phyloP scores from a whole-genome alignment of 2,329 filamentous ascomycete species.

The Myriosclerotinia curreyana region DNA sequence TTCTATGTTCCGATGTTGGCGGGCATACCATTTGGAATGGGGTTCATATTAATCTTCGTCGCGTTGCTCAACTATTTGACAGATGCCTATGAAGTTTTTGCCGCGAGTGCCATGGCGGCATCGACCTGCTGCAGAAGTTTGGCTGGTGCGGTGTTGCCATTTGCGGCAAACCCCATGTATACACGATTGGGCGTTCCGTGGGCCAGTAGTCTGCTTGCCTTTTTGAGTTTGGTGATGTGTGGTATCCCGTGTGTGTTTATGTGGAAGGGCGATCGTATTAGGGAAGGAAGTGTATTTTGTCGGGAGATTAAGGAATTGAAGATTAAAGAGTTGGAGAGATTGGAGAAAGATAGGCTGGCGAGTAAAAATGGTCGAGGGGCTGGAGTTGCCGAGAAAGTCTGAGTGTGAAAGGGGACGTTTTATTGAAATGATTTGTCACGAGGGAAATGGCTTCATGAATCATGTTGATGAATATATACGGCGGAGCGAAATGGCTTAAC shows the following conservation, averaged over 20 bases:
- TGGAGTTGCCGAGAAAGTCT: constrained; percentile 16
- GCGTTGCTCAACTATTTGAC: constrained; percentile 59
- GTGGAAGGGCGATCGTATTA: constrained; percentile 47
- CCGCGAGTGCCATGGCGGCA: constrained; percentile 52
- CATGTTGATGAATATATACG: not conserved
- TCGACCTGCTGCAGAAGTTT: constrained; percentile 42
- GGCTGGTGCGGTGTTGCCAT: constrained; percentile 47
- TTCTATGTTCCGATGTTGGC: constrained; percentile 57
- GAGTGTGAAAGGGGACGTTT: not conserved
- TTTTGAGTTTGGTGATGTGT: constrained; percentile 48
- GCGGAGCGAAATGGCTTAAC: not conserved
- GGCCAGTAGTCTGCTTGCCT: constrained; percentile 50
- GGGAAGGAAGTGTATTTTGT: constrained; percentile 50
- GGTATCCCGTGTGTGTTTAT: constrained; percentile 52
- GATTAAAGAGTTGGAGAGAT: constrained; percentile 32
- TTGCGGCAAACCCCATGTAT: constrained; percentile 49
- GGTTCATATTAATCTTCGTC: constrained; percentile 56
- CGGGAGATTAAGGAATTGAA: constrained; percentile 46
- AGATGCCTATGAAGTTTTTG: constrained; percentile 55
- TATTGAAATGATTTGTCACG: not conserved
- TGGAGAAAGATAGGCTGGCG: constrained; percentile 24
- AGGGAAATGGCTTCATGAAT: not conserved
- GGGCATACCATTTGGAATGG: constrained; percentile 53
- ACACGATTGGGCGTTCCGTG: constrained; percentile 45
- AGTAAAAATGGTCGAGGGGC: constrained; percentile 7